Conservation (phyloP, 164 flowering plant genomes). For the Sextonia rubra region DNA sequence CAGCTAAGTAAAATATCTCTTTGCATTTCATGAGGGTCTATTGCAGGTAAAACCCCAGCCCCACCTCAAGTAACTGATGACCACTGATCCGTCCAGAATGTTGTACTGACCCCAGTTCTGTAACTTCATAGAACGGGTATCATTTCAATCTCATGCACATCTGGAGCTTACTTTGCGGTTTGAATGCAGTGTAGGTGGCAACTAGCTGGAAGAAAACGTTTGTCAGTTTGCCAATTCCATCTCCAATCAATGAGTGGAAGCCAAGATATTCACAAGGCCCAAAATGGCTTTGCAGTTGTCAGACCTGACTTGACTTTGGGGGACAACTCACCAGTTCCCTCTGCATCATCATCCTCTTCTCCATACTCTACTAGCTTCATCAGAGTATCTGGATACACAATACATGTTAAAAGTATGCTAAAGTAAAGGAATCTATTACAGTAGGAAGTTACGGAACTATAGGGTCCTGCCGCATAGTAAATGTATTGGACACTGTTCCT, state of each 20-base stretch:
- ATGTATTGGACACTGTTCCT: neutral
- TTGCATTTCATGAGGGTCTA: too few species aligned
- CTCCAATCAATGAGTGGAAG: neutral
- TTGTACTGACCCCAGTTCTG: neutral
- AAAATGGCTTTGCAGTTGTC: conserved; percentile 60
- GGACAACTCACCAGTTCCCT: conserved; percentile 30
- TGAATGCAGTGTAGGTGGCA: neutral
- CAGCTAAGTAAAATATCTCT: too few species aligned
- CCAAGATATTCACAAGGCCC: conserved; percentile 46
- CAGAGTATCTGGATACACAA: conserved; percentile 54
- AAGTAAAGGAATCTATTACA: too few species aligned
- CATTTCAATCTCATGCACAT: neutral
- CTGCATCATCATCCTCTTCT: conserved; percentile 75
- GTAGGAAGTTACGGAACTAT: neutral
- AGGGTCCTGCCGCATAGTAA: neutral
- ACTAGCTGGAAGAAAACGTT: neutral
- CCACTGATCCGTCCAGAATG: neutral
- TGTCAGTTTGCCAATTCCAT: neutral
- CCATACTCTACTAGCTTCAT: conserved; percentile 86
- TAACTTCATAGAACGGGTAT: neutral
- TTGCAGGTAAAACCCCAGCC: too few species aligned
- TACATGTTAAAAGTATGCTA: neutral
- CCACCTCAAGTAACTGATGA: neutral
- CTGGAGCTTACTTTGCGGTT: neutral
- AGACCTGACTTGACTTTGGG: conserved; percentile 15